Conservation (phyloP, 306 rosid genomes). For the Erythrophleum fordii region DNA sequence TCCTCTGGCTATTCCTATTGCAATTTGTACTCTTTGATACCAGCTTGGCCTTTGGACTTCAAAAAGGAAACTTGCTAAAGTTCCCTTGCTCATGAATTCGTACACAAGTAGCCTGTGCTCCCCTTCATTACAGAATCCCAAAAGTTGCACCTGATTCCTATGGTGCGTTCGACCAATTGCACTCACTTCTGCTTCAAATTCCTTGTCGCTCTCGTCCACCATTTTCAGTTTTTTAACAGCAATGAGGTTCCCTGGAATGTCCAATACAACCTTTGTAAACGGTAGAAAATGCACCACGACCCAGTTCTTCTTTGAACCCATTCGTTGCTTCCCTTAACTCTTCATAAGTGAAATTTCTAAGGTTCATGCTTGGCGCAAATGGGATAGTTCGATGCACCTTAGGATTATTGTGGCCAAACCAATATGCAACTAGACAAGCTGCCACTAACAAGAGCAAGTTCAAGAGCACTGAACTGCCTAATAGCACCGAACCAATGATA, state of each 20-base stretch:
- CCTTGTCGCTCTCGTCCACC: slow-evolving; percentile 11
- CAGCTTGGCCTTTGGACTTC: slow-evolving; percentile 29
- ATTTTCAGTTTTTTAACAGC: slow-evolving; percentile 20
- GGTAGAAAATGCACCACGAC: slow-evolving; percentile 36
- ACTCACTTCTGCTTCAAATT: slow-evolving; percentile 34
- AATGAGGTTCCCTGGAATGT: not conserved
- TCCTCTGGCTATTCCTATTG: slow-evolving; percentile 29
- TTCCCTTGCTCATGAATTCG: slow-evolving; percentile 38
- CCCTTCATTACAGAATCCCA: slow-evolving; percentile 36
- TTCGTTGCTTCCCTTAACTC: slow-evolving; percentile 32
- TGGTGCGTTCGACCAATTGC: slow-evolving; percentile 32
- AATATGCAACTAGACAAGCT: not conserved
- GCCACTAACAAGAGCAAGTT: not conserved
- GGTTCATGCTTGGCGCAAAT: not conserved
- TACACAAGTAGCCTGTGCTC: slow-evolving; percentile 32
- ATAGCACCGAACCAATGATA: slow-evolving; percentile 12
- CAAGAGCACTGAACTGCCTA: slow-evolving; percentile 25
- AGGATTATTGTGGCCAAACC: not conserved
- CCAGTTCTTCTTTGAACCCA: slow-evolving; percentile 32
- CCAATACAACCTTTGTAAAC: slow-evolving; percentile 30
- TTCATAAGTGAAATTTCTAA: slow-evolving; percentile 30
- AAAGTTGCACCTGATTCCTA: slow-evolving; percentile 31
- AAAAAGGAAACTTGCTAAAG: slow-evolving; percentile 27
- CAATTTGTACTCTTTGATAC: slow-evolving; percentile 26
- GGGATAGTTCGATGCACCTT: not conserved